Percentiles rank a stretch among this genome's conserved stretches.
phyloP scores from a whole-genome alignment of 1,284 basidiomycete species.

The Tremellales sp. region DNA sequence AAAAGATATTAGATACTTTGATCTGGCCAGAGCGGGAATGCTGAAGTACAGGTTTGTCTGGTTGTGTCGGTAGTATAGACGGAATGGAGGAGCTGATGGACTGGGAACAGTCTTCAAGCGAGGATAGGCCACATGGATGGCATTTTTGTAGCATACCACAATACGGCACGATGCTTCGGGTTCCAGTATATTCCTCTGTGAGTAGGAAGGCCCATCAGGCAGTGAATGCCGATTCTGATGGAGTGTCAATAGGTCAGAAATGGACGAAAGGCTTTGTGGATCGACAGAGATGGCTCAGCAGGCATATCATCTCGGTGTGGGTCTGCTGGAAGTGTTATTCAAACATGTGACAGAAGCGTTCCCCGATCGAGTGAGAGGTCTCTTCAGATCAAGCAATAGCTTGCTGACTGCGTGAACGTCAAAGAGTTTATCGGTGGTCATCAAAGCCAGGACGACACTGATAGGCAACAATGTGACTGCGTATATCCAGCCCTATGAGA shows the following conservation, averaged over 20 bases:
- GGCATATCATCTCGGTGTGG: constrained; percentile 73
- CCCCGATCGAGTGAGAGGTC: constrained; percentile 59
- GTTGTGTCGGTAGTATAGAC: background rate
- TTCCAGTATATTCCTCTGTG: constrained; percentile 85
- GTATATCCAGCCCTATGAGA: constrained; percentile 63
- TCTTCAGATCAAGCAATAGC: background rate
- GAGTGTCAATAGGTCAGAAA: constrained; percentile 57
- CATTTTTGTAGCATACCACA: constrained; percentile 92
- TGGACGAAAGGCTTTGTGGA: constrained; percentile 80
- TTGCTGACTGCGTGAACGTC: background rate
- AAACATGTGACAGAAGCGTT: constrained; percentile 62
- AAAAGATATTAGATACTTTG: constrained; percentile 59
- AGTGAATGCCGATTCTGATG: background rate
- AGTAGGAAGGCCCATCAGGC: constrained; percentile 6
- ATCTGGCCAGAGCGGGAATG: constrained; percentile 88
- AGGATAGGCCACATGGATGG: constrained; percentile 98
- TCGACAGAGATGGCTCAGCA: constrained; percentile 60
- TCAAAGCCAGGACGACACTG: constrained; percentile 57
- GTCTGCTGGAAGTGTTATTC: constrained; percentile 67
- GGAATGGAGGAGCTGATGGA: background rate
- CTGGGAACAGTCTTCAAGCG: constrained; percentile 70
- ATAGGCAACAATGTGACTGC: constrained; percentile 55
- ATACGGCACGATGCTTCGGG: constrained; percentile 81
- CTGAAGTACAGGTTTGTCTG: constrained; percentile 77
- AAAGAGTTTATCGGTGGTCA: constrained; percentile 25